These are phyloP conservation scores for Nasturtium officinale DNA, from an alignment of 345 rosid genomes.

Conservation along the genomic window DNA sequence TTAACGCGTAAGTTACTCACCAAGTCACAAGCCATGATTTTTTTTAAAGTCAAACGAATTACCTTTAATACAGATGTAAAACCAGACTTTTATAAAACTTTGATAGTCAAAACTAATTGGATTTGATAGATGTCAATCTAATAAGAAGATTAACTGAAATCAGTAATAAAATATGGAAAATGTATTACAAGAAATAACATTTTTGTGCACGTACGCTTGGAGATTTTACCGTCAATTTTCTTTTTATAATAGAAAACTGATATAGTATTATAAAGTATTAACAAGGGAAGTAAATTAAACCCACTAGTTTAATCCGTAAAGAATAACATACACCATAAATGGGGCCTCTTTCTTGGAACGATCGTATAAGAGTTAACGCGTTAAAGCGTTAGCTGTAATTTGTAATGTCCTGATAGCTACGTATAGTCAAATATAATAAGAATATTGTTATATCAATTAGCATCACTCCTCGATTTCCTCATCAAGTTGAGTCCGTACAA, in stretches of 20 bases:
- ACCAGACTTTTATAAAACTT: background rate
- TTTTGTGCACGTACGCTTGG: conserved; percentile 19
- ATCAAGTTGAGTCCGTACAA: conserved; percentile 45
- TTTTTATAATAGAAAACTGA: background rate
- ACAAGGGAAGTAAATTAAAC: background rate
- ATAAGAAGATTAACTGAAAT: background rate
- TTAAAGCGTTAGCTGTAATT: conserved; percentile 42
- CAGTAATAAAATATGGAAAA: background rate
- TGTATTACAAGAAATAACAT: conserved; percentile 5
- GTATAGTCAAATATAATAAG: conserved; percentile 11
- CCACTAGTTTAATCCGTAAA: background rate
- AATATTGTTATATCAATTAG: conserved; percentile 8
- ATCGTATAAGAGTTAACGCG: conserved; percentile 37
- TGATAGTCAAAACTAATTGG: background rate
- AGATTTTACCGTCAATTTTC: conserved; percentile 2
- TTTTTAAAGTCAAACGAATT: no score
- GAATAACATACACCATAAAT: conserved; percentile 17
- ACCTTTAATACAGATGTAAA: background rate
- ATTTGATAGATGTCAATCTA: background rate
- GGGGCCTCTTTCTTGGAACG: conserved; percentile 34
- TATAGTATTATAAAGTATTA: no score
- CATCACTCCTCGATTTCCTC: conserved; percentile 40
- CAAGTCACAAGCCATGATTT: conserved; percentile 7
- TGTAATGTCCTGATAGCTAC: conserved; percentile 40
- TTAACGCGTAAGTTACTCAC: conserved; percentile 33